These are phyloP conservation scores for Epichloe hybrida DNA, from an alignment of 2,329 filamentous ascomycete genomes.

Conservation along the genomic window DNA sequence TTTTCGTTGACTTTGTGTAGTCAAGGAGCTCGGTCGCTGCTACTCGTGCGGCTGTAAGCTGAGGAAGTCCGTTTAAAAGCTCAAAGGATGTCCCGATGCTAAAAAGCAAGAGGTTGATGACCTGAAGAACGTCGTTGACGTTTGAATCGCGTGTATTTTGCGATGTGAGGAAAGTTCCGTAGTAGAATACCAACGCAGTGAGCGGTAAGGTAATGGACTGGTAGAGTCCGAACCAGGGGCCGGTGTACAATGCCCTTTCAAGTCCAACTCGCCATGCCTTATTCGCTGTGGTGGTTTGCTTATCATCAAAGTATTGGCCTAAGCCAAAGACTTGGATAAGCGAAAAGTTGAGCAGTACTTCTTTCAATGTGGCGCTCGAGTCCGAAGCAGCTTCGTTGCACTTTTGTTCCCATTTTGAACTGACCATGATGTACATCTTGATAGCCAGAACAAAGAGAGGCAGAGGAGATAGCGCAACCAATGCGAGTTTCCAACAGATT, in stretches of 20 bases:
- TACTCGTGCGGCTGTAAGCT: slow-evolving; percentile 61
- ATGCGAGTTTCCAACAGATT: slow-evolving; percentile 66
- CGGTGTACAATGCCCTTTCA: slow-evolving; percentile 51
- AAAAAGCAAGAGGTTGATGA: slow-evolving; percentile 75
- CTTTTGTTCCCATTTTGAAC: slow-evolving; percentile 56
- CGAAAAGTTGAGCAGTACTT: slow-evolving; percentile 66
- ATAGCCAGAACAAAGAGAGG: slow-evolving; percentile 57
- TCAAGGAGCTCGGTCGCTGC: slow-evolving; percentile 58
- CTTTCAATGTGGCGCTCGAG: slow-evolving; percentile 46
- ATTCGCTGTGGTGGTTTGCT: slow-evolving; percentile 40
- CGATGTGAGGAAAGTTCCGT: slow-evolving; percentile 53
- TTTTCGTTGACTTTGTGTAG: slow-evolving; percentile 39
- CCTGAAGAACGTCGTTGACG: slow-evolving; percentile 51
- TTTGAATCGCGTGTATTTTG: slow-evolving; percentile 28
- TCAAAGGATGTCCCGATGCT: slow-evolving; percentile 59
- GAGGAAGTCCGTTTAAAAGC: slow-evolving; percentile 63
- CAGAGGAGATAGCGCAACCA: slow-evolving; percentile 57
- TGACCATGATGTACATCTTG: slow-evolving; percentile 49
- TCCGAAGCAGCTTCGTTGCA: slow-evolving; percentile 50
- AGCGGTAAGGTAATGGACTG: slow-evolving; percentile 60
- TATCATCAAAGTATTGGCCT: slow-evolving; percentile 55
- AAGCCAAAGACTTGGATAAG: slow-evolving; percentile 65
- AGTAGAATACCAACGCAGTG: slow-evolving; percentile 72
- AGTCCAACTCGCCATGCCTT: slow-evolving; percentile 47
- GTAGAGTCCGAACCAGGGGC: slow-evolving; percentile 63